Percentiles rank a stretch among this genome's conserved stretches.
Evolutionary conservation across 306 rosid genomes (phyloP).

Genomic region (Cucumis cinereus): DNA sequence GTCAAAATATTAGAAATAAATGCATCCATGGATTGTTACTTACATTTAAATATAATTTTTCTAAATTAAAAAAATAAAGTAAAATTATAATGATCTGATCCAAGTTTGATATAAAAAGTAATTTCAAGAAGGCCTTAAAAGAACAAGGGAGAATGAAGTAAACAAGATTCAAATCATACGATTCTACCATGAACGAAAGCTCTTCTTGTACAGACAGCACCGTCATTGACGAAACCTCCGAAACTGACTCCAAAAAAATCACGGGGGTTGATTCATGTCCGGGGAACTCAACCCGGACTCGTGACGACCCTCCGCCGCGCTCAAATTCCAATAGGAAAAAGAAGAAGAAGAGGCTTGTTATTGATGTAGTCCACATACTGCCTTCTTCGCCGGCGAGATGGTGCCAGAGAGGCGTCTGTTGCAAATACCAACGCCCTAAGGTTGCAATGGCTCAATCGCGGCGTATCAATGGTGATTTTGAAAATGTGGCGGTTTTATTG

Average conservation of each 20-base stretch:
- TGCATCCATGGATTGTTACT: too few species aligned
- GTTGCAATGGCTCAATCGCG: slow-evolving; percentile 18
- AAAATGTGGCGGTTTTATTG: slow-evolving; percentile 47
- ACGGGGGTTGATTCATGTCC: background rate
- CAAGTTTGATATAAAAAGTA: too few species aligned
- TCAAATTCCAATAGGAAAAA: slow-evolving; percentile 1
- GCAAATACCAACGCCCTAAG: slow-evolving; percentile 50
- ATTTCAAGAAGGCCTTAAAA: too few species aligned
- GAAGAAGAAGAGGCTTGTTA: background rate
- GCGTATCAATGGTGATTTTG: slow-evolving; percentile 27
- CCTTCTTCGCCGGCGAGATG: slow-evolving; percentile 21
- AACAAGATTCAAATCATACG: too few species aligned
- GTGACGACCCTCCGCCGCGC: slow-evolving; percentile 6
- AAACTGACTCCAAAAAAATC: background rate
- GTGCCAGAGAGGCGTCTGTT: slow-evolving; percentile 14
- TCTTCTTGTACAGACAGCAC: slow-evolving; percentile 1
- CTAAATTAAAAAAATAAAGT: too few species aligned
- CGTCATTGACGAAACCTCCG: background rate
- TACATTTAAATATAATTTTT: too few species aligned
- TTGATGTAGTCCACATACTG: slow-evolving; percentile 16
- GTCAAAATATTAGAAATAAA: too few species aligned
- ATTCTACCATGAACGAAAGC: background rate
- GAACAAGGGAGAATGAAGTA: too few species aligned
- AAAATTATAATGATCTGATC: too few species aligned
- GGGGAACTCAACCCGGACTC: slow-evolving; percentile 8